phyloP scores from a whole-genome alignment of 331 rosid species.

The Erythrophleum ivorense region DNA sequence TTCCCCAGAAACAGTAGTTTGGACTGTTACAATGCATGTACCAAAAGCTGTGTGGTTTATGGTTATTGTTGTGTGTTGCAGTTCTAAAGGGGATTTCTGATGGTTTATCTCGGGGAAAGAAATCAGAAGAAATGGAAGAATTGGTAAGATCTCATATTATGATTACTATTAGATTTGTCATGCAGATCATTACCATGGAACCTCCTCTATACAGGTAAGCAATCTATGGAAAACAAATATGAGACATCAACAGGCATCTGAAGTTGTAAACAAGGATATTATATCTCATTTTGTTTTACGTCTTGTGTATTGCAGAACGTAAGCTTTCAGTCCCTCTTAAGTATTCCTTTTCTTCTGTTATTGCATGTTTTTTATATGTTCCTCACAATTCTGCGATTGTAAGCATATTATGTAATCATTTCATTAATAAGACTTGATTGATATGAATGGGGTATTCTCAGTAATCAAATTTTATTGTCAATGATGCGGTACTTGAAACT shows the following conservation, averaged over 20 bases:
- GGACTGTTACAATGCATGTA: slow-evolving; percentile 8
- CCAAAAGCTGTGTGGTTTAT: slow-evolving; percentile 15
- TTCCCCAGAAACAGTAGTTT: not conserved
- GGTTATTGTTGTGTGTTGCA: slow-evolving; percentile 47
- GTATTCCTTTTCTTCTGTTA: not conserved
- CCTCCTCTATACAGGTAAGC: slow-evolving; percentile 50
- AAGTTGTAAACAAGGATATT: slow-evolving; percentile 77
- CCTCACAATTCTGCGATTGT: slow-evolving; percentile 15
- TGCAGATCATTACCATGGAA: slow-evolving; percentile 16
- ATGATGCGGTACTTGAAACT: slow-evolving; percentile 13
- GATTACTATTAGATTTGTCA: not conserved
- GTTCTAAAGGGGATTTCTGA: slow-evolving; percentile 94
- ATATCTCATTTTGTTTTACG: slow-evolving; percentile 96
- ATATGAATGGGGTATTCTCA: slow-evolving; percentile 20
- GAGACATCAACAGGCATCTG: slow-evolving; percentile 71
- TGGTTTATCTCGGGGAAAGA: slow-evolving; percentile 89
- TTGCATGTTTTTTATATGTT: slow-evolving; percentile 1
- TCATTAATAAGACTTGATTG: slow-evolving; percentile 13
- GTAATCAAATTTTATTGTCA: not conserved
- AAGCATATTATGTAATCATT: slow-evolving; percentile 1
- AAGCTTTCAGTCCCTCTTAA: slow-evolving; percentile 25
- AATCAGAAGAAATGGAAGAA: slow-evolving; percentile 75
- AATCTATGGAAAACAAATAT: slow-evolving; percentile 69
- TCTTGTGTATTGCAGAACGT: slow-evolving; percentile 94
- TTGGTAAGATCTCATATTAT: slow-evolving; percentile 51